Conservation (phyloP, 2,329 filamentous ascomycete species). For the Fusarium keratoplasticum region DNA sequence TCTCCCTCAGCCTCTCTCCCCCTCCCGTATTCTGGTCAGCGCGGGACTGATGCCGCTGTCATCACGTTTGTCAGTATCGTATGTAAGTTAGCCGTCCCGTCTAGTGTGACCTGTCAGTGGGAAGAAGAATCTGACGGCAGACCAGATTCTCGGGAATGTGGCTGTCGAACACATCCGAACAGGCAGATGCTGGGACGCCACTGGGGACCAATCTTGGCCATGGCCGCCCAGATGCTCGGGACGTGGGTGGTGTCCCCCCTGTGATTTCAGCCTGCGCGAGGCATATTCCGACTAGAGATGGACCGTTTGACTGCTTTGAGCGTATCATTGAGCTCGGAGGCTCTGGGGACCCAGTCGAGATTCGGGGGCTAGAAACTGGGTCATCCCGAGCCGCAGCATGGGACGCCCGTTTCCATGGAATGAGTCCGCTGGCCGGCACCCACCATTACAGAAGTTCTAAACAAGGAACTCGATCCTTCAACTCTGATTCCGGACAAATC, state of each 20-base stretch:
- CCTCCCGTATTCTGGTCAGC: slow-evolving; percentile 35
- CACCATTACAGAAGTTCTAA: slow-evolving; percentile 17
- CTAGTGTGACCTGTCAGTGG: slow-evolving; percentile 22
- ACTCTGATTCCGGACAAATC: slow-evolving; percentile 19
- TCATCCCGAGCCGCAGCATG: slow-evolving; percentile 27
- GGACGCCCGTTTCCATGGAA: slow-evolving; percentile 20
- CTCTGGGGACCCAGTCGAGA: slow-evolving; percentile 21
- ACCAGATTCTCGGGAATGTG: slow-evolving; percentile 35
- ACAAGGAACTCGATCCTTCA: slow-evolving; percentile 20
- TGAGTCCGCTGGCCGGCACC: neutral
- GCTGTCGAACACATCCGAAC: slow-evolving; percentile 30
- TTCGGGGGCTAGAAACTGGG: slow-evolving; percentile 9
- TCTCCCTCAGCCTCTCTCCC: neutral
- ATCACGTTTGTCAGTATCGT: slow-evolving; percentile 27
- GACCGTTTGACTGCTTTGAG: slow-evolving; percentile 4
- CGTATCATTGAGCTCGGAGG: slow-evolving; percentile 1
- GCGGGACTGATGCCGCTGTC: slow-evolving; percentile 30
- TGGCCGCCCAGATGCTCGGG: slow-evolving; percentile 14
- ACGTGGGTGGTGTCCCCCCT: slow-evolving; percentile 10
- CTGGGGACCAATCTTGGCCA: slow-evolving; percentile 19
- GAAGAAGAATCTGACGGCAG: slow-evolving; percentile 40
- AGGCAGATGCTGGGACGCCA: slow-evolving; percentile 25
- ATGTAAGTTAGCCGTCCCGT: slow-evolving; percentile 6
- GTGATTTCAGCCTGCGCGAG: slow-evolving; percentile 14
- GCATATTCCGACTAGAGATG: slow-evolving; percentile 7